Evolutionary conservation across 495 filamentous ascomycete species (phyloP).

Genomic region (Podospora pseudopauciseta): DNA sequence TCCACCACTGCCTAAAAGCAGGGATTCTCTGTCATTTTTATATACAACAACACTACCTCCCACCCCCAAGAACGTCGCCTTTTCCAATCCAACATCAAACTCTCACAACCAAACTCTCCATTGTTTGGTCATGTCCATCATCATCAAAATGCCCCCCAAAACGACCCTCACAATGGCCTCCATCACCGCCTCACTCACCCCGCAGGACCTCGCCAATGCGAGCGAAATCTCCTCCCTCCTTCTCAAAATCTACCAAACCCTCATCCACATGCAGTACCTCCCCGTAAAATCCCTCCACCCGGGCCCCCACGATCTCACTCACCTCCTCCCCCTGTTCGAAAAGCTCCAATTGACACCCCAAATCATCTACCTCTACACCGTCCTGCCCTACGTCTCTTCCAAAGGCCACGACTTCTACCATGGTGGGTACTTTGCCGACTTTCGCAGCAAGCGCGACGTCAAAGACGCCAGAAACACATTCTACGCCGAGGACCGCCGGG

Average conservation of each 20-base stretch:
- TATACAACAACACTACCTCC: background rate
- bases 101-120: too few species aligned
- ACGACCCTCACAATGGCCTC: background rate
- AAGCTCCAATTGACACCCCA: slow-evolving; percentile 12
- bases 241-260: slow-evolving; percentile 21
- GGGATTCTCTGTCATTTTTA: background rate
- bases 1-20: background rate
- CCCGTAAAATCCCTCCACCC: slow-evolving; percentile 6
- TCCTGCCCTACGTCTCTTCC: slow-evolving; percentile 22
- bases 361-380: slow-evolving; percentile 28
- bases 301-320: slow-evolving; percentile 22
- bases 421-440: slow-evolving; percentile 11
- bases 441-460: slow-evolving; percentile 8
- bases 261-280: slow-evolving; percentile 19
- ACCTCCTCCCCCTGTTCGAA: slow-evolving; percentile 14
- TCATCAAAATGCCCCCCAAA: background rate
- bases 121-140: too few species aligned
- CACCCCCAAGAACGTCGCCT: too few species aligned
- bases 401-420: background rate
- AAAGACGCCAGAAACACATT: slow-evolving; percentile 6
- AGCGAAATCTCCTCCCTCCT: slow-evolving; percentile 17
- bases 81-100: too few species aligned
- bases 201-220: slow-evolving; percentile 12
- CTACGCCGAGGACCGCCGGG: background rate
- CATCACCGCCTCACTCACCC: slow-evolving; percentile 5